Conservation (phyloP, 192 early-diverging fungal genomes). For the Rhizoclosmatium globosum region DNA sequence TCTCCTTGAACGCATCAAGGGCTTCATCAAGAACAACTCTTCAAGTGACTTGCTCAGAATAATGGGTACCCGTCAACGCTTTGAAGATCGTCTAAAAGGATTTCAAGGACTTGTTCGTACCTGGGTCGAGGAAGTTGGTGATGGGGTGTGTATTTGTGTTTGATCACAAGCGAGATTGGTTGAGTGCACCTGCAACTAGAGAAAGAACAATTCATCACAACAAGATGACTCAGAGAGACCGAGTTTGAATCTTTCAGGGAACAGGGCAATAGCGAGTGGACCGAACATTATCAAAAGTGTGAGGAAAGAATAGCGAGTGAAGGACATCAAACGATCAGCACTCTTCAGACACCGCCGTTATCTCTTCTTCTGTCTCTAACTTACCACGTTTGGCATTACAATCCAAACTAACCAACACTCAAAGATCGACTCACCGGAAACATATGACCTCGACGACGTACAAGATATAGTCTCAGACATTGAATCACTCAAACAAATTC, state of each 20-base stretch:
- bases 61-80: constrained; percentile 24
- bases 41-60: constrained; percentile 22
- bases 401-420: no score
- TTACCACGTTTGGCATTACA: no score
- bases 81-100: constrained; percentile 19
- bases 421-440: constrained; percentile 20
- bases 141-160: constrained; percentile 29
- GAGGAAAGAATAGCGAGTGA: no score
- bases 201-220: no score
- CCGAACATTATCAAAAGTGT: no score
- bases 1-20: constrained; percentile 36
- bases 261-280: no score
- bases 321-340: no score
- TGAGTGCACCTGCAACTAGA: no score
- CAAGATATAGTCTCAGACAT: constrained; percentile 21
- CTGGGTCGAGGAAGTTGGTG: constrained; percentile 37
- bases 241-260: no score
- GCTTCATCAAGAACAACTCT: constrained; percentile 24
- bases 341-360: no score
- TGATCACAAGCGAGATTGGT: not conserved
- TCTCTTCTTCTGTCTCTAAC: no score
- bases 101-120: constrained; percentile 30
- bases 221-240: no score
- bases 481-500: constrained; percentile 18
- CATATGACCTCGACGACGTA: constrained; percentile 24